Evolutionary conservation across 805 yeast species (phyloP), one percentile per base, ranked within the genome.

Genomic region (Starmerella floris): DNA sequence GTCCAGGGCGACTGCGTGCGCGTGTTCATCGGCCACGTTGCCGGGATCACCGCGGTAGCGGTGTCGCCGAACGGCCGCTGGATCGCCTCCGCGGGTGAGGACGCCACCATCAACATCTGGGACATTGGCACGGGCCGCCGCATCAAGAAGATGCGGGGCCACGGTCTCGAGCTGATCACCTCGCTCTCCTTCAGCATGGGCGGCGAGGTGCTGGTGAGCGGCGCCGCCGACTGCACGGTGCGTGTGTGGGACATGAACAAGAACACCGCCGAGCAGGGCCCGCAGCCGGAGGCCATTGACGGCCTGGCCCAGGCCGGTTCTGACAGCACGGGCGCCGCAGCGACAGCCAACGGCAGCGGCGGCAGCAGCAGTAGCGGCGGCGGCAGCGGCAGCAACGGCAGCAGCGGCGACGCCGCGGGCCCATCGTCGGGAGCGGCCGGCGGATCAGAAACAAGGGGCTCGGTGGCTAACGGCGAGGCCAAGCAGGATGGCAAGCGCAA

Each of bases 11-110:
- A 76, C 50, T 77, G 93, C 32, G 96, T 87, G 23, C 73, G 99
- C 49, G 77, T 91, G 9, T 88, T 91, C 60, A 74, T 84, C 61
- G 96, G 95, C 1, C 96, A 87, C 56, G 75, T 85, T 2, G 85
- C 87, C n/a, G 80, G 96, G 1, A 74, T 91, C 20, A 80, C 83
- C 49, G 72, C 85, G 17, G 65, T 83, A 51, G 85, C 94, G 0
- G 94, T 84, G 8, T 80, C 95, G 1, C 97, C 97, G 0, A 96
- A 91, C 65, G 99, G 99, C 3, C 71, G 96, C 56, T 83, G 95
- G 88, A 66, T 91, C 43, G 95, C 97, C 3, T 75, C 85, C 44
- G 96, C 94, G 2, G 94, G 95, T 41, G 96, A 85, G 57, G 97
- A 91, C 60, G 76, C 85, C 34, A 72, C 80, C 9, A 81, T 91